Conservation (phyloP, 2,329 filamentous ascomycete genomes). For the Emericellopsis cladophorae region DNA sequence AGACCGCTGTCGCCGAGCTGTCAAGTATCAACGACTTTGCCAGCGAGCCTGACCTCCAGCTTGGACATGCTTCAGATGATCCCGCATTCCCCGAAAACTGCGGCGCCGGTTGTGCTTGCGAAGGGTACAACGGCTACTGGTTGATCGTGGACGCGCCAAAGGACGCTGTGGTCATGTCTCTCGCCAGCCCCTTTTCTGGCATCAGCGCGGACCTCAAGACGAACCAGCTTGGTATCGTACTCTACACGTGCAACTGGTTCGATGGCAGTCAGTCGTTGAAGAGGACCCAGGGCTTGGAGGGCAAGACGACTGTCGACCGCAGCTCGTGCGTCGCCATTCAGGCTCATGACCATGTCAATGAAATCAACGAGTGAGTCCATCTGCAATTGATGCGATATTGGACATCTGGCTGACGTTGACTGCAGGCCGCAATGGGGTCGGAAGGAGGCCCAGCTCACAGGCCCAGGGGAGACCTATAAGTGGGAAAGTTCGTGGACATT, state of each 20-base stretch:
- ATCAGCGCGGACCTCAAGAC: conserved; percentile 59
- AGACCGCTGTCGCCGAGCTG: conserved; percentile 41
- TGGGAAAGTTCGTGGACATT: conserved; percentile 34
- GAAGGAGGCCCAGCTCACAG: conserved; percentile 24
- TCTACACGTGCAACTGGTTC: conserved; percentile 55
- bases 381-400: background rate
- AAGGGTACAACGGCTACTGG: conserved; percentile 57
- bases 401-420: background rate
- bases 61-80: conserved; percentile 47
- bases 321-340: conserved; percentile 66
- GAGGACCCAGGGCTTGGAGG: conserved; percentile 41
- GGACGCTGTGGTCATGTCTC: conserved; percentile 31
- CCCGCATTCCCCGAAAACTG: conserved; percentile 50
- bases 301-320: conserved; percentile 32
- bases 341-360: conserved; percentile 66
- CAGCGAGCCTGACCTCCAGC: conserved; percentile 40
- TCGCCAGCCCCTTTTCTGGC: conserved; percentile 51
- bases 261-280: conserved; percentile 39
- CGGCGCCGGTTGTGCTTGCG: conserved; percentile 47
- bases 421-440: conserved; percentile 30
- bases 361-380: conserved; percentile 49
- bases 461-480: conserved; percentile 24
- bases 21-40: conserved; percentile 55
- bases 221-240: conserved; percentile 57
- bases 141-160: conserved; percentile 27